These are phyloP conservation scores for Mucor piriformis DNA, from an alignment of 371 early-diverging fungal species.

Conservation along the genomic window DNA sequence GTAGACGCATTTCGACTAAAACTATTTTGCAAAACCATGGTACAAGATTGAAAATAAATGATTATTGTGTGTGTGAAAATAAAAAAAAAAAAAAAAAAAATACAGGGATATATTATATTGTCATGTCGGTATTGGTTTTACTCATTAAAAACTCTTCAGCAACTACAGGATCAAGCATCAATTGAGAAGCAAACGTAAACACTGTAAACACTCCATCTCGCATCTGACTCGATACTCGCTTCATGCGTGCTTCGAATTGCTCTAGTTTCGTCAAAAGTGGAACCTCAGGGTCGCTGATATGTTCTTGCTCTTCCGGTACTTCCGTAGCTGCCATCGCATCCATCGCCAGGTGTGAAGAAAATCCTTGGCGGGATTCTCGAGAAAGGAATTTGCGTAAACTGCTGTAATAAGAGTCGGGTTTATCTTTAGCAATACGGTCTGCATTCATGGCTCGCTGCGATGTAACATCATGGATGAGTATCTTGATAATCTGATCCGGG, in stretches of 20 bases:
- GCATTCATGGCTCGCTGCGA: slow-evolving; percentile 43
- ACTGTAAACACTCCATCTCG: slow-evolving; percentile 42
- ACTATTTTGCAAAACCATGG: slow-evolving; percentile 66
- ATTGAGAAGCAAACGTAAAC: slow-evolving; percentile 36
- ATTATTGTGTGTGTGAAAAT: neutral
- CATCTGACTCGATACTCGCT: slow-evolving; percentile 29
- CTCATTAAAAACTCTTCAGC: slow-evolving; percentile 25
- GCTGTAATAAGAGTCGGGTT: slow-evolving; percentile 34
- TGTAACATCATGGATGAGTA: slow-evolving; percentile 71
- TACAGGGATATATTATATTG: slow-evolving; percentile 1
- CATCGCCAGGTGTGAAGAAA: slow-evolving; percentile 34
- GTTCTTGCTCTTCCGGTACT: slow-evolving; percentile 36
- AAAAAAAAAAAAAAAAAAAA: neutral
- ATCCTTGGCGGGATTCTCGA: slow-evolving; percentile 23
- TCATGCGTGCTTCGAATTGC: slow-evolving; percentile 44
- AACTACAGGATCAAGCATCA: slow-evolving; percentile 35
- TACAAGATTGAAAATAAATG: slow-evolving; percentile 7
- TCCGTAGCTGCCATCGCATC: slow-evolving; percentile 47
- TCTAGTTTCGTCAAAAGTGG: slow-evolving; percentile 40
- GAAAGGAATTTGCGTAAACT: slow-evolving; percentile 31
- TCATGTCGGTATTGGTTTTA: slow-evolving; percentile 10
- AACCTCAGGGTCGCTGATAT: slow-evolving; percentile 34
- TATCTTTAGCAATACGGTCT: slow-evolving; percentile 26
- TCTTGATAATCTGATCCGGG: slow-evolving; percentile 61
- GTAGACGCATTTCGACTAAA: slow-evolving; percentile 91